phyloP scores from a whole-genome alignment of 208 protist genomes.

The Leishmania tarentolae region DNA sequence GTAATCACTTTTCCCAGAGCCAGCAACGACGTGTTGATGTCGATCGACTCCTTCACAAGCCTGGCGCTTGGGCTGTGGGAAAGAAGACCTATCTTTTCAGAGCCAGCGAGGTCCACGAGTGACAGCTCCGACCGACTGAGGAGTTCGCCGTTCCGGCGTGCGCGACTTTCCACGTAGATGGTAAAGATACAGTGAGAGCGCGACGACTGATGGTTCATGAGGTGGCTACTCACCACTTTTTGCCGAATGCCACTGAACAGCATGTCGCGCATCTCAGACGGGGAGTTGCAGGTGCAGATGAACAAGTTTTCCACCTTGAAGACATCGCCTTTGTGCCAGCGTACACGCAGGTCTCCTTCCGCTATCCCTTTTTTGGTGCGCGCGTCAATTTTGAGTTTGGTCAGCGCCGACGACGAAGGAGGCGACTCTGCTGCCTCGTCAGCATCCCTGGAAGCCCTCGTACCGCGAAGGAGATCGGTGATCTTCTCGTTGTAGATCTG shows the following conservation, averaged over 20 bases:
- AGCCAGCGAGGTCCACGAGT: slow-evolving; percentile 92
- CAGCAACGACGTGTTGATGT: slow-evolving; percentile 93
- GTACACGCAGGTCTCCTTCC: slow-evolving; percentile 49
- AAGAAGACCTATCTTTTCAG: slow-evolving; percentile 81
- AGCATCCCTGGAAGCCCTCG: neutral
- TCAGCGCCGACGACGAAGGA: neutral
- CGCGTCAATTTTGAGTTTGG: slow-evolving; percentile 1
- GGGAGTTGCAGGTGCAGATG: slow-evolving; percentile 62
- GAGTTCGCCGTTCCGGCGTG: slow-evolving; percentile 36
- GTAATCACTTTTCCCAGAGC: slow-evolving; percentile 93
- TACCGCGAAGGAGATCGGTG: slow-evolving; percentile 73
- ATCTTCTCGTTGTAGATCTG: slow-evolving; percentile 94
- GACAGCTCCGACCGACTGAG: slow-evolving; percentile 70
- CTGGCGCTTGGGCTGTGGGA: slow-evolving; percentile 46
- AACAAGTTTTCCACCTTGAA: slow-evolving; percentile 92
- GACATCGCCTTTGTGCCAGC: slow-evolving; percentile 62
- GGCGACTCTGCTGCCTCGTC: neutral
- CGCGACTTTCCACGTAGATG: slow-evolving; percentile 72
- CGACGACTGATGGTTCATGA: slow-evolving; percentile 91
- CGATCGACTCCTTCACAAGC: slow-evolving; percentile 85
- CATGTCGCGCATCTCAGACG: slow-evolving; percentile 76
- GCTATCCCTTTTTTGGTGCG: slow-evolving; percentile 3
- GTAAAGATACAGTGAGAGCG: slow-evolving; percentile 93
- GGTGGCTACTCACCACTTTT: slow-evolving; percentile 81
- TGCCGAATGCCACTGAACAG: slow-evolving; percentile 71